Evolutionary conservation across 2,329 filamentous ascomycete genomes (phyloP).

Genomic region (Talaromyces sp.): DNA sequence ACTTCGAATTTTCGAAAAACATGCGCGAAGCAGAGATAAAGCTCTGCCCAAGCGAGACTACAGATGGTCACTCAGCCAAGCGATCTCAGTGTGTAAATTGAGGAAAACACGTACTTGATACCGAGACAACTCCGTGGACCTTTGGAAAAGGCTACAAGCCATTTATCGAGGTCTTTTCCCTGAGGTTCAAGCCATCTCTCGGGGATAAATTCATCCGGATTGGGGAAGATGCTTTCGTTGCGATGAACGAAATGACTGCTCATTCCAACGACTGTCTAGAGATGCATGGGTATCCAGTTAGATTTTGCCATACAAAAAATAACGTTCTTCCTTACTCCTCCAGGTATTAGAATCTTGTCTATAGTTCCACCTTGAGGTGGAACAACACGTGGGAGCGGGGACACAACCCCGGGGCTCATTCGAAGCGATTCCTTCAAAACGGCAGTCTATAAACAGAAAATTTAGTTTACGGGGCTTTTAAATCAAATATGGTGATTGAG

Average conservation of each 20-base stretch:
- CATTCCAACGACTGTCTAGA: constrained; percentile 28
- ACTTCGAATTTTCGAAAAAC: constrained; percentile 15
- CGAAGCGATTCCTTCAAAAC: constrained; percentile 43
- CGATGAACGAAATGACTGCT: constrained; percentile 26
- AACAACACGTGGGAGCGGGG: constrained; percentile 28
- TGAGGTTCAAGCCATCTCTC: constrained; percentile 40
- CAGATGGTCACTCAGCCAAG: background rate
- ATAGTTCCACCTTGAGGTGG: constrained; percentile 24
- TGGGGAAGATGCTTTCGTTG: constrained; percentile 33
- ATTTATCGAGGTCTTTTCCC: constrained; percentile 30
- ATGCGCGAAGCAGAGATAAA: constrained; percentile 15
- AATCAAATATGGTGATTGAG: background rate
- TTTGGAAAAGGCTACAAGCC: constrained; percentile 45
- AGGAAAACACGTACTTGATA: constrained; percentile 22
- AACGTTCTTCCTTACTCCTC: constrained; percentile 21
- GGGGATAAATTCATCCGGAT: constrained; percentile 37
- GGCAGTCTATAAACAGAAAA: constrained; percentile 24
- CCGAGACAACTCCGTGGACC: constrained; percentile 44
- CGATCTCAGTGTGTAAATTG: background rate
- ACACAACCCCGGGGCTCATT: constrained; percentile 29
- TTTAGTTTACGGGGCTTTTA: background rate
- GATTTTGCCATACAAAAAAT: too few species aligned
- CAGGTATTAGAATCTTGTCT: constrained; percentile 21
- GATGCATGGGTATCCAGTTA: too few species aligned
- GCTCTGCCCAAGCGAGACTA: constrained; percentile 17